Evolutionary conservation across 306 rosid species (phyloP).

Genomic region (Vigna nakashimae): DNA sequence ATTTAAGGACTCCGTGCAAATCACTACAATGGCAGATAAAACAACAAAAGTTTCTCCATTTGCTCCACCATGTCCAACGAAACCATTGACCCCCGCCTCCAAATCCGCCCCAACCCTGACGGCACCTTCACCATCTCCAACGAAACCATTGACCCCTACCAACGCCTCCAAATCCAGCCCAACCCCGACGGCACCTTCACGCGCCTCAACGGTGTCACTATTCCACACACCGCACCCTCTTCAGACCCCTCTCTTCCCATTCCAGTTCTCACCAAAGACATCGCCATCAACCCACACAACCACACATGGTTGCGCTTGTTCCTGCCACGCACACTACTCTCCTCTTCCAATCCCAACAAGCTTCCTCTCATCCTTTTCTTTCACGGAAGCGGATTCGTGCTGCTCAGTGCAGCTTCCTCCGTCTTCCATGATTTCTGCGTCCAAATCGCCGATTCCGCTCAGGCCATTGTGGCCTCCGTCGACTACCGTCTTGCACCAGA

Average conservation of each 20-base stretch:
- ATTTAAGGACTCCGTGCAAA: too few species aligned
- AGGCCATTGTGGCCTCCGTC: slow-evolving; percentile 50
- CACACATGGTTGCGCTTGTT: slow-evolving; percentile 50
- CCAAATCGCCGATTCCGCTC: slow-evolving; percentile 21
- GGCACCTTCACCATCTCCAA: background rate
- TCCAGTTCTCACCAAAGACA: slow-evolving; percentile 50
- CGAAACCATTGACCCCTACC: slow-evolving; percentile 24
- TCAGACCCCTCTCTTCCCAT: slow-evolving; percentile 37
- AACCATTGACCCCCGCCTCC: too few species aligned
- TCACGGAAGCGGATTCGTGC: slow-evolving; percentile 57
- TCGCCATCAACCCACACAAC: slow-evolving; percentile 52
- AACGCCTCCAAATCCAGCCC: slow-evolving; percentile 12
- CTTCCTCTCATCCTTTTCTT: slow-evolving; percentile 42
- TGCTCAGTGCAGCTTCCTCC: slow-evolving; percentile 40
- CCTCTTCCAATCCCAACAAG: background rate
- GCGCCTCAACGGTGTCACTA: background rate
- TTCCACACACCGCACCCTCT: slow-evolving; percentile 33
- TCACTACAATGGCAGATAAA: too few species aligned
- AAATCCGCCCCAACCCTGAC: too few species aligned
- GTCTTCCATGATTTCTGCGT: slow-evolving; percentile 42
- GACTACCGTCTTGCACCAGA: slow-evolving; percentile 65
- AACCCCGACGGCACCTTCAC: slow-evolving; percentile 51
- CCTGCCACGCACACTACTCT: slow-evolving; percentile 42
- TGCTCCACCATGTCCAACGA: too few species aligned
- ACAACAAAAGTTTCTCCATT: too few species aligned